Evolutionary conservation across 768 basidiomycete species (phyloP), one percentile per base, ranked within the genome.

Genomic region (Tubosaeta brunneosetosa): DNA sequence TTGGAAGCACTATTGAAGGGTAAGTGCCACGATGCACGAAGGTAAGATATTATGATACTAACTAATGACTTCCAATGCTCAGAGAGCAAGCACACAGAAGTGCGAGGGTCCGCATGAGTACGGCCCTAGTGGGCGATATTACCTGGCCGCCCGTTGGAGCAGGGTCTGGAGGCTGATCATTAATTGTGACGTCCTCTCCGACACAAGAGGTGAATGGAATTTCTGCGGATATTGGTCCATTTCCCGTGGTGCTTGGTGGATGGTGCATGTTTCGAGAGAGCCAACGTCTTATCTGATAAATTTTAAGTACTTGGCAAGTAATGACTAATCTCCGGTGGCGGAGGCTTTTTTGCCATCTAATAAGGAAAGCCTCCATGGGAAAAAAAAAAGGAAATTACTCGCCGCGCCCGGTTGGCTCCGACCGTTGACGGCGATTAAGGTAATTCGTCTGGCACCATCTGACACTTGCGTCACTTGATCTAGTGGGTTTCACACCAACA

Each of bases 1-100:
- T 91, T 85, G 3, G 79, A 77, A 14, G 83, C 85, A 64, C 87
- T 91, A 54, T 9, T 16, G 44, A 11, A 33, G 29, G 9, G 45
- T 59, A 14, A 58, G 51, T 29, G 27, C 7, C 48, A 12, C n/a
- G 17, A 42, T 44, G 51, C 13, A 34, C 16, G 26, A 46, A 44
- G 16, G 8, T 45, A 31, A 44, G 33, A 69, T 80, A 42, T 61
- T n/a, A n/a, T n/a, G n/a, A n/a, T n/a, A 87, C 86, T 86, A 87
- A 88, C 88, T 87, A 89, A 64, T 90, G 88, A 56, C 85, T 85
- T 32, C 88, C 88, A 33, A 91, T 71, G 60, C 86, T 86, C 58
- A 91, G 66, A 29, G 81, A 83, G 62, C 86, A 88, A 25, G 85
- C 85, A 52, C 85, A 88, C 1, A 86, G 63, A 3, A 90, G 74